Base-by-base conservation (phyloP, 495 filamentous ascomycete species). In the Annulohypoxylon nitens region DNA sequence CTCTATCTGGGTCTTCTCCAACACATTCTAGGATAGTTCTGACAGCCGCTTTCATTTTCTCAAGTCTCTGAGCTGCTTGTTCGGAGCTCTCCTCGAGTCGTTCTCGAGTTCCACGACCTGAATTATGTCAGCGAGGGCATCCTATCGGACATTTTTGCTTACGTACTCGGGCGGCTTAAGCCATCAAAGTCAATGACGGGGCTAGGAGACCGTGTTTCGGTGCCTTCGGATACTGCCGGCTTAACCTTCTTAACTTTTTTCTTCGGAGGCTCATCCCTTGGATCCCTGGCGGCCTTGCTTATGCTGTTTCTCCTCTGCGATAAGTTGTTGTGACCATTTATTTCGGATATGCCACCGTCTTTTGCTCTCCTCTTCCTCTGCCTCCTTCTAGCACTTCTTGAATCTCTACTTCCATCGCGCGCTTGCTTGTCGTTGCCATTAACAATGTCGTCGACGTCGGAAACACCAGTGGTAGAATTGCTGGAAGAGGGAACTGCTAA, bases 1-100 rank as follows among this genome's bases (percentile, higher is more conserved):
- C 95, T 43, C 96, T 88, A 75, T 95, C 91, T 0, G 96, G 94
- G 78, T 99, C 97, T 81, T 99, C 96, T 66, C 96, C 97, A 45
- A 99, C 87, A 75, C 96, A 98, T 83, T 99, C 97, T 6, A 99
- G 86, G 39, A 99, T 93, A 4, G 96, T 98, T 43, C 89, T 85
- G 16, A 99, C 90, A 55, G 96, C 97, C 64, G 92, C 93, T 12
- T 92, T 88, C 64, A 99, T 88, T 81, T 92, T 96, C 62, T 89
- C 82, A 41, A 97, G 79, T 36, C 93, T 86, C 70, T 87, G 86
- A 63, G 88, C 85, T 20, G 90, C 90, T 78, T 98, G 87, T 71
- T 92, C 90, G 0, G 89, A 88, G 18, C 88, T 90, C 16, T 94
- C 93, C 74, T 97, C 94, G 26, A 94, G 84, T 10, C 95, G 87